Evolutionary conservation across 2,329 filamentous ascomycete species (phyloP), one percentile per base, ranked within the genome.

Genomic region (Colletotrichum sp.): DNA sequence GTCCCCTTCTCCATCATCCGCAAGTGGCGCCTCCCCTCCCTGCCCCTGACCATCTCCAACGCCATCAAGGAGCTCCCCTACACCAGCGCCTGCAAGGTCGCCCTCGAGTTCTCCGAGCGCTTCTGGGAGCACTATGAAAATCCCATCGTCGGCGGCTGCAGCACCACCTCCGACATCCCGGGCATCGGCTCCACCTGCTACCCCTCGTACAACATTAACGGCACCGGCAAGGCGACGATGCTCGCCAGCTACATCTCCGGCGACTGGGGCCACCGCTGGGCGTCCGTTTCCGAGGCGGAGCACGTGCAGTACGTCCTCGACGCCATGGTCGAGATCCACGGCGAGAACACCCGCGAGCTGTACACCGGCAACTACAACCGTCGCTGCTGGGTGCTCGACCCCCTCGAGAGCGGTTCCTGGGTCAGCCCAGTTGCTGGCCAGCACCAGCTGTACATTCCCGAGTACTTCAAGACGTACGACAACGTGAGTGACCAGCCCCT

Each of bases 401-500:
- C 90, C 74, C 88, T 91, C 74, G 88, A 93, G 81, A 89, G 88
- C 2, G 93, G 90, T 6, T 89, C 90, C 8, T 95, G 93, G 93
- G 90, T 90, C 2, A 82, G 83, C 6, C 93, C 93, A 1, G 83
- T 86, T 1, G 85, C 92, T 1, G 93, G 92, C 0, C 92, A 94
- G 84, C 93, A 95, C 80, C 88, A 93, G 78, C 80, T 94, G 28
- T 95, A 93, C 78, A 85, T 95, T 10, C 93, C 94, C 0, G 91
- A 93, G n/a, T 95, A 94, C 80, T 94, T 93, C 80, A 90, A 92
- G 80, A 94, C 93, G 0, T 91, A 95, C 82, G 89, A 88, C 77
- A 91, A 92, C 64, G 86, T 88, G 68, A 79, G 84, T 81, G 9
- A 6, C 21, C 13, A 13, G 16, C 26, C 59, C 43, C n/a, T 12